These are phyloP conservation scores for Cercospora sp. DNA, from an alignment of 2,329 filamentous ascomycete genomes.

Conservation along the genomic window DNA sequence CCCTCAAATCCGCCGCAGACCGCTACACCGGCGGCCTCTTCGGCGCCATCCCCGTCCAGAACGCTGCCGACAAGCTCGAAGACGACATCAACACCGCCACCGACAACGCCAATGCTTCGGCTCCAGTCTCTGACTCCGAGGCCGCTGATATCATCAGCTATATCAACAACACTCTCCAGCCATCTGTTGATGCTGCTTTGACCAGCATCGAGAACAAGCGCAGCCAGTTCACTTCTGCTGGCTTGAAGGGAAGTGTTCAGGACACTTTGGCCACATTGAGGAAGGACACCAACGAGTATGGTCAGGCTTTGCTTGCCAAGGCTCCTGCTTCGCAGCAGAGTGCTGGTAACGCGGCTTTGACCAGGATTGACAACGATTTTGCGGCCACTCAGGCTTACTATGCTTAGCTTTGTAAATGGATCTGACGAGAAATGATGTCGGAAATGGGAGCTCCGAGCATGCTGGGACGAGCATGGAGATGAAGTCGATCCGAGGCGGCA, in stretches of 20 bases:
- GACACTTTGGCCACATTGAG: background rate
- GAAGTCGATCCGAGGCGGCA: background rate
- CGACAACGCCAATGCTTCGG: constrained; percentile 18
- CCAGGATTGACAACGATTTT: constrained; percentile 46
- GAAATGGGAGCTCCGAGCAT: background rate
- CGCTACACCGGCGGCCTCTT: constrained; percentile 26
- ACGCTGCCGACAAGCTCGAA: constrained; percentile 21
- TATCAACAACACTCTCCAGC: constrained; percentile 30
- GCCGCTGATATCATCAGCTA: constrained; percentile 25
- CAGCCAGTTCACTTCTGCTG: background rate
- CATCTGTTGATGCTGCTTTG: constrained; percentile 3
- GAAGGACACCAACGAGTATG: background rate
- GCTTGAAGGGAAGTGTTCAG: constrained; percentile 12
- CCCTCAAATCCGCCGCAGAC: constrained; percentile 22
- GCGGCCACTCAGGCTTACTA: constrained; percentile 14
- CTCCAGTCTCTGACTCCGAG: constrained; percentile 18
- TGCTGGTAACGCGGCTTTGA: constrained; percentile 21
- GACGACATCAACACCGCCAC: constrained; percentile 28
- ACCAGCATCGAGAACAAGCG: background rate
- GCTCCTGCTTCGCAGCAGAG: constrained; percentile 17
- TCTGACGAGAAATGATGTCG: background rate
- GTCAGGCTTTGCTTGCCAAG: background rate
- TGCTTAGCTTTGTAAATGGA: background rate
- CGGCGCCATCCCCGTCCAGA: constrained; percentile 23
- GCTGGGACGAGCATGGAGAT: background rate